phyloP scores from a whole-genome alignment of 805 yeast genomes.

The Wickerhamiella brachini region DNA sequence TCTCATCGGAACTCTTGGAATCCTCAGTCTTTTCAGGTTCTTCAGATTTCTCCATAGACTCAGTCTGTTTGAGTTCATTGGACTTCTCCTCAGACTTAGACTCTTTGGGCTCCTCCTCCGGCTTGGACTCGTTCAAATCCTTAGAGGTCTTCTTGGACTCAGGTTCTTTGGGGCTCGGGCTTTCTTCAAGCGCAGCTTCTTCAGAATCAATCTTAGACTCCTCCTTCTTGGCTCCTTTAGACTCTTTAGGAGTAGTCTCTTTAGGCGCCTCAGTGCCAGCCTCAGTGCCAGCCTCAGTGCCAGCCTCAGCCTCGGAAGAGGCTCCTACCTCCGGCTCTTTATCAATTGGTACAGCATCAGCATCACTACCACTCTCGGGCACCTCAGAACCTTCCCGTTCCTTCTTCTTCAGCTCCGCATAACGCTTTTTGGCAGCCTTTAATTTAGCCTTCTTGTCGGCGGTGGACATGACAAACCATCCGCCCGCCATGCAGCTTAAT shows the following conservation, averaged over 20 bases:
- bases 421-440: constrained; percentile 62
- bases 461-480: not conserved
- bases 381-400: constrained; percentile 2
- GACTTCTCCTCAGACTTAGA: constrained; percentile 3
- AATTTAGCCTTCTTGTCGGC: constrained; percentile 33
- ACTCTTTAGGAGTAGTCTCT: too few species aligned
- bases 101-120: constrained; percentile 5
- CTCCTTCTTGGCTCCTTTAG: too few species aligned
- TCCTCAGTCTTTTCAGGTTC: not conserved
- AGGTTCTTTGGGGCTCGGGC: not conserved
- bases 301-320: not conserved
- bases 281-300: too few species aligned
- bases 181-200: too few species aligned
- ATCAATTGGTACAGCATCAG: not conserved
- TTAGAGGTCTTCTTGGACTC: not conserved
- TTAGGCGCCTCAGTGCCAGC: too few species aligned
- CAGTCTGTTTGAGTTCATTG: constrained; percentile 7
- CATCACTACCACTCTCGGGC: not conserved
- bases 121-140: not conserved
- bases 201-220: too few species aligned
- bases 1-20: not conserved
- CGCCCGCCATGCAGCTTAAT: not conserved
- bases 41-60: not conserved
- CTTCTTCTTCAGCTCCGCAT: constrained; percentile 46
- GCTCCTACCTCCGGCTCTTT: not conserved